phyloP scores from a whole-genome alignment of 208 protist genomes.

The Wallacemonas collosoma region DNA sequence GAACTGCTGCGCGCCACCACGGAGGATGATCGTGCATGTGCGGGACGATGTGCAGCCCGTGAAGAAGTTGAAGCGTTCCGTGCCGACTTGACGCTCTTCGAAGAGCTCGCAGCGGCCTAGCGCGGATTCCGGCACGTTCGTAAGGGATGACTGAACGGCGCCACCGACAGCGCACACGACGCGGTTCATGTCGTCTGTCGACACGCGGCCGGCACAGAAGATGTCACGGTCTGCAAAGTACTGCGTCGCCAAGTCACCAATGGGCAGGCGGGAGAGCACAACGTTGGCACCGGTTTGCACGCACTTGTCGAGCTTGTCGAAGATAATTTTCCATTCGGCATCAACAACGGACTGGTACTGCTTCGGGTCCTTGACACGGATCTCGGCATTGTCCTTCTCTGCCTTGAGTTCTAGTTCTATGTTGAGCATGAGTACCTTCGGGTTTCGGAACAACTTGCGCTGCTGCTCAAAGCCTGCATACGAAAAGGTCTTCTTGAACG shows the following conservation, averaged over 20 bases:
- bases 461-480: conserved; percentile 99
- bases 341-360: conserved; percentile 99
- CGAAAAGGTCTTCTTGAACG: conserved; percentile 99
- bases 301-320: conserved; percentile 99
- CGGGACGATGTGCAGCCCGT: conserved; percentile 95
- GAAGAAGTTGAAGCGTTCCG: conserved; percentile 99
- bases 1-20: conserved; percentile 99
- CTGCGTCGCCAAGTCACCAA: conserved; percentile 99
- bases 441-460: conserved; percentile 97
- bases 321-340: conserved; percentile 99
- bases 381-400: conserved; percentile 99
- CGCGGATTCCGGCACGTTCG: conserved; percentile 91
- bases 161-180: conserved; percentile 97
- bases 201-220: conserved; percentile 99
- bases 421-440: conserved; percentile 99
- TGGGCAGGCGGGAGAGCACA: conserved; percentile 98
- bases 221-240: conserved; percentile 99
- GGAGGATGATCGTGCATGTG: conserved; percentile 94
- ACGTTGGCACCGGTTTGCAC: conserved; percentile 97
- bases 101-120: conserved; percentile 98
- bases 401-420: conserved; percentile 99
- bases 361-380: conserved; percentile 98
- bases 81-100: conserved; percentile 99
- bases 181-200: conserved; percentile 95
- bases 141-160: conserved; percentile 97